These are phyloP conservation scores for Rhodotorula sp. DNA, from an alignment of 1,284 basidiomycete genomes.

Conservation along the genomic window DNA sequence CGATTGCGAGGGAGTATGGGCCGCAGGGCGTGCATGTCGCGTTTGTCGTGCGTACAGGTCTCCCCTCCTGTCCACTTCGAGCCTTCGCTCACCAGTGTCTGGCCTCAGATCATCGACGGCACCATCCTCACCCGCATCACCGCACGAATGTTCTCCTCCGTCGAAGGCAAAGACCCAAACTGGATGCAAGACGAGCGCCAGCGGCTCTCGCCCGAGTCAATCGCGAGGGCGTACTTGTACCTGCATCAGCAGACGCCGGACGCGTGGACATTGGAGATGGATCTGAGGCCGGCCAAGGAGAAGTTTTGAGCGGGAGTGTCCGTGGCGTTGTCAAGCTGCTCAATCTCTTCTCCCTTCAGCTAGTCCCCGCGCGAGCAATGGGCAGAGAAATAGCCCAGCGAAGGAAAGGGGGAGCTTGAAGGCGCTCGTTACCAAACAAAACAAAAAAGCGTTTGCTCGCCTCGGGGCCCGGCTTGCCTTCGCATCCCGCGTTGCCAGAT, in stretches of 20 bases:
- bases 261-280: constrained; percentile 68
- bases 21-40: constrained; percentile 69
- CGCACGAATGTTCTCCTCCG: constrained; percentile 25
- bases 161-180: constrained; percentile 11
- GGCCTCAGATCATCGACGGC: constrained; percentile 52
- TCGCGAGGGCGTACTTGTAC: constrained; percentile 57
- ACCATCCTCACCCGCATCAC: constrained; percentile 58
- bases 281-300: constrained; percentile 54
- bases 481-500: too few species aligned
- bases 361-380: too few species aligned
- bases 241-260: constrained; percentile 58
- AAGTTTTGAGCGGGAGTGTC: constrained; percentile 23
- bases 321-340: not conserved
- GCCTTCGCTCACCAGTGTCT: too few species aligned
- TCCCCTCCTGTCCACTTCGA: not conserved
- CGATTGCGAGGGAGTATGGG: constrained; percentile 73
- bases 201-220: constrained; percentile 61
- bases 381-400: too few species aligned
- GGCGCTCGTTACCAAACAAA: too few species aligned
- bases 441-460: too few species aligned
- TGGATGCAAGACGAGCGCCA: constrained; percentile 57
- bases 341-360: too few species aligned
- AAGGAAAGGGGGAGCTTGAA: too few species aligned
- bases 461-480: too few species aligned
- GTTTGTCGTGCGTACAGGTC: constrained; percentile 43